These are phyloP conservation scores for Fermentozyma sake DNA, from an alignment of 1,139 yeast species.

Conservation along the genomic window DNA sequence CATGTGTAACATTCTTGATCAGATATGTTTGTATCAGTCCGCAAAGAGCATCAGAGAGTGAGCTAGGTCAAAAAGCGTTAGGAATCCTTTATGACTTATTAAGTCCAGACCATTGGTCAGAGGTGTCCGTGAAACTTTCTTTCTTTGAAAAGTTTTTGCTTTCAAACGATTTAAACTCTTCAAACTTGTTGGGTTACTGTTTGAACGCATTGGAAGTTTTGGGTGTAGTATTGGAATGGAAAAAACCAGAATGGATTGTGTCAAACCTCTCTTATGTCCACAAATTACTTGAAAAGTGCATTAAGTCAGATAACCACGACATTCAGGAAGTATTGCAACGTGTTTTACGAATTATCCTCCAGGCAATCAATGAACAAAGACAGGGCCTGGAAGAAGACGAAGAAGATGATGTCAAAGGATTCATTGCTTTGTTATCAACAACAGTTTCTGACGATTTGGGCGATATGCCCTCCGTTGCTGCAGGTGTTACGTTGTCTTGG, in stretches of 20 bases:
- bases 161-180: constrained; percentile 68
- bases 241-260: constrained; percentile 70
- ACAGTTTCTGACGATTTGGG: constrained; percentile 83
- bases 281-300: constrained; percentile 72
- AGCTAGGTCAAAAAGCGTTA: constrained; percentile 76
- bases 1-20: constrained; percentile 86
- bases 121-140: constrained; percentile 74
- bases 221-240: constrained; percentile 79
- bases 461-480: constrained; percentile 78
- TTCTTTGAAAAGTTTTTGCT: constrained; percentile 85
- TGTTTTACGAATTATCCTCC: constrained; percentile 62
- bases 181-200: constrained; percentile 65
- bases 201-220: constrained; percentile 88
- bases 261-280: constrained; percentile 66
- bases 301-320: constrained; percentile 80
- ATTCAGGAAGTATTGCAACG: constrained; percentile 78
- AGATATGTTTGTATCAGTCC: constrained; percentile 86
- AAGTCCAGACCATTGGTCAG: constrained; percentile 77
- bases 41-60: constrained; percentile 79
- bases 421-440: constrained; percentile 56
- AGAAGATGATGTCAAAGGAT: constrained; percentile 57
- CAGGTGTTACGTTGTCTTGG: constrained; percentile 87
- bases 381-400: constrained; percentile 48
- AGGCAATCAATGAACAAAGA: constrained; percentile 49
- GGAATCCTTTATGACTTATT: constrained; percentile 69